These are phyloP conservation scores for Coemansia sp. DNA, from an alignment of 192 early-diverging fungal genomes.

Conservation along the genomic window DNA sequence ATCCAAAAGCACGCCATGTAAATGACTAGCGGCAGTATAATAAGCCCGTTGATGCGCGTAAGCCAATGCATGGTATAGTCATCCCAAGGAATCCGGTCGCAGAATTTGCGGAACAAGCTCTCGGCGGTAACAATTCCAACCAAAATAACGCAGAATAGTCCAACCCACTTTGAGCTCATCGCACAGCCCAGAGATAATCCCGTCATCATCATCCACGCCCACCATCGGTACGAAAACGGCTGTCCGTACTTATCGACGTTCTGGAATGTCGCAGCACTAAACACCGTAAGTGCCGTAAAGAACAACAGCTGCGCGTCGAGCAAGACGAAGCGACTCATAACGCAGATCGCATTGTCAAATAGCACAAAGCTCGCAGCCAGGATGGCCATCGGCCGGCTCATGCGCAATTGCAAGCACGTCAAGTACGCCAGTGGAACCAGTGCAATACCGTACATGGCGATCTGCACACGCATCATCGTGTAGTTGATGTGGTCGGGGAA, in stretches of 20 bases:
- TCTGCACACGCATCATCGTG: conserved; percentile 64
- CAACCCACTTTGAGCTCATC: conserved; percentile 90
- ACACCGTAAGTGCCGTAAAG: conserved; percentile 63
- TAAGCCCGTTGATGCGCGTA: conserved; percentile 81
- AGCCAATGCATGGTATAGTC: conserved; percentile 78
- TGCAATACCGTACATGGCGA: conserved; percentile 66
- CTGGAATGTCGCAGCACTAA: conserved; percentile 61
- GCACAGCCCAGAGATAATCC: conserved; percentile 72
- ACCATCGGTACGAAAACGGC: conserved; percentile 71
- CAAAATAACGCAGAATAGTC: conserved; percentile 86
- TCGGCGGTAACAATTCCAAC: conserved; percentile 89
- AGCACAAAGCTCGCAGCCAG: conserved; percentile 65
- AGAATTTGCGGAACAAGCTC: conserved; percentile 88
- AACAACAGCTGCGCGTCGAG: conserved; percentile 76
- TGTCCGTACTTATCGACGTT: conserved; percentile 51
- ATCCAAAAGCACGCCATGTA: conserved; percentile 91
- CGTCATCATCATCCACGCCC: conserved; percentile 63
- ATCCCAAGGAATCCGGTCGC: conserved; percentile 66
- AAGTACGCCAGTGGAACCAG: conserved; percentile 72
- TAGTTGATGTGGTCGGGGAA: conserved; percentile 70
- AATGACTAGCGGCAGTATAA: conserved; percentile 74
- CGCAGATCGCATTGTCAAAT: conserved; percentile 67
- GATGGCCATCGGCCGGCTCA: conserved; percentile 58
- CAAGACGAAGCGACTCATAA: conserved; percentile 72
- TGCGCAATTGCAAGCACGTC: conserved; percentile 62